These are phyloP conservation scores for Eucalyptus melliodora DNA, from an alignment of 345 rosid species.

Conservation along the genomic window DNA sequence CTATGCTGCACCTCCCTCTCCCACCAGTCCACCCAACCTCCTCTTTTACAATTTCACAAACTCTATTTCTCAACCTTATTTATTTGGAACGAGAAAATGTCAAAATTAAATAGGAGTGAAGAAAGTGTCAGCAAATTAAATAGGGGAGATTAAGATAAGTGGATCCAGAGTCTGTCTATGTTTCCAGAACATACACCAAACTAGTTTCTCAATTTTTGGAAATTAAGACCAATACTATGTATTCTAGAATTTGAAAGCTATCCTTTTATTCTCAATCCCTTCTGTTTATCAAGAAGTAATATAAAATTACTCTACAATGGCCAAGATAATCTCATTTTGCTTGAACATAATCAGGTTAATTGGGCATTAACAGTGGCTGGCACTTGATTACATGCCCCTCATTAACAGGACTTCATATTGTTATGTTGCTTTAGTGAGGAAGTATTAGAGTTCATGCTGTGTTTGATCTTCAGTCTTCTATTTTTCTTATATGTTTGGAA, in stretches of 20 bases:
- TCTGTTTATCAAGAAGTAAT: too few relatives aligned
- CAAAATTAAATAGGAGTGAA: too few relatives aligned
- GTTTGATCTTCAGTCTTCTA: not conserved
- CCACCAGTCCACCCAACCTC: not conserved
- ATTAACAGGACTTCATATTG: not conserved
- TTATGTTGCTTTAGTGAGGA: not conserved
- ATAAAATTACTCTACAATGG: too few relatives aligned
- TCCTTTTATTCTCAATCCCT: too few relatives aligned
- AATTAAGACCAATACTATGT: accelerated
- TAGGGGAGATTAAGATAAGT: not conserved
- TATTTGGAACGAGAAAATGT: not conserved
- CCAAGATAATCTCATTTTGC: not conserved
- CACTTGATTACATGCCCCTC: not conserved
- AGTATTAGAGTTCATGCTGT: not conserved
- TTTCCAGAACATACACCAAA: too few relatives aligned
- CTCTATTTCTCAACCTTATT: not conserved
- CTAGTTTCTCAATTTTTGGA: too few relatives aligned
- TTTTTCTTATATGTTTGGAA: too few relatives aligned
- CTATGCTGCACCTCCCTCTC: accelerated
- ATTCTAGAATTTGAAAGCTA: too few relatives aligned
- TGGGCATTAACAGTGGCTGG: not conserved
- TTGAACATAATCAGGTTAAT: too few relatives aligned
- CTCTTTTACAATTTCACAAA: not conserved
- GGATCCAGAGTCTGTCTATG: accelerated
- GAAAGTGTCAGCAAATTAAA: too few relatives aligned